These are phyloP conservation scores for Penicillium pancosmium DNA, from an alignment of 495 filamentous ascomycete genomes.

Conservation along the genomic window DNA sequence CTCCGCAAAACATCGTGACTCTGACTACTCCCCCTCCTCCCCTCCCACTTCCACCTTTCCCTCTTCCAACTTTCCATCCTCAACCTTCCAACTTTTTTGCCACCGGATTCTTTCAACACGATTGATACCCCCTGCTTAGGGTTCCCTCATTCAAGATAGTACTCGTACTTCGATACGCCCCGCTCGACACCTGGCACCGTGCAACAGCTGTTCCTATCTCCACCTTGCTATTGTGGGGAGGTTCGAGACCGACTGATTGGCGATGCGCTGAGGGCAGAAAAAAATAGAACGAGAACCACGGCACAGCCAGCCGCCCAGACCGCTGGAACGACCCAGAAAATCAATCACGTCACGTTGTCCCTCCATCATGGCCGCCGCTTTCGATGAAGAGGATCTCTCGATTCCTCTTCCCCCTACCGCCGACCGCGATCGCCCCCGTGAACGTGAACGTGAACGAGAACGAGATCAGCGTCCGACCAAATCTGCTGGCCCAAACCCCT, in stretches of 20 bases:
- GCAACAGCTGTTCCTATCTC: slow-evolving; percentile 26
- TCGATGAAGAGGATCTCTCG: slow-evolving; percentile 90
- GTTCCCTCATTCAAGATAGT: too few relatives aligned
- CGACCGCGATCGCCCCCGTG: slow-evolving; percentile 54
- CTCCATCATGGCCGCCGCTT: slow-evolving; percentile 52
- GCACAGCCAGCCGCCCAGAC: slow-evolving; percentile 22
- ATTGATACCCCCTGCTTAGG: neutral
- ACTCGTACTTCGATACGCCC: too few relatives aligned
- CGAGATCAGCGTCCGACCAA: slow-evolving; percentile 11
- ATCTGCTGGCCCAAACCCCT: slow-evolving; percentile 33
- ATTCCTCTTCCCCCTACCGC: slow-evolving; percentile 73
- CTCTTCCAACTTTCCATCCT: neutral
- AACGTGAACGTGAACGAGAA: slow-evolving; percentile 33
- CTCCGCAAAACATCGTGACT: neutral
- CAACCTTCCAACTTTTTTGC: neutral
- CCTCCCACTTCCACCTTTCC: slow-evolving; percentile 1
- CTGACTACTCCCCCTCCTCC: neutral
- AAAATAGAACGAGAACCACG: slow-evolving; percentile 16
- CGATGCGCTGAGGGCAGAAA: slow-evolving; percentile 28
- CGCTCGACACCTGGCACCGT: neutral
- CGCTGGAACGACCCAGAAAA: slow-evolving; percentile 32
- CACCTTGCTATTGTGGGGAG: slow-evolving; percentile 36
- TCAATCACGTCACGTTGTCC: slow-evolving; percentile 51
- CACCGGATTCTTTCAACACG: slow-evolving; percentile 7
- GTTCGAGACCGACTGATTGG: slow-evolving; percentile 35